phyloP scores from a whole-genome alignment of 306 rosid genomes.

The Lathyrus oleraceus region DNA sequence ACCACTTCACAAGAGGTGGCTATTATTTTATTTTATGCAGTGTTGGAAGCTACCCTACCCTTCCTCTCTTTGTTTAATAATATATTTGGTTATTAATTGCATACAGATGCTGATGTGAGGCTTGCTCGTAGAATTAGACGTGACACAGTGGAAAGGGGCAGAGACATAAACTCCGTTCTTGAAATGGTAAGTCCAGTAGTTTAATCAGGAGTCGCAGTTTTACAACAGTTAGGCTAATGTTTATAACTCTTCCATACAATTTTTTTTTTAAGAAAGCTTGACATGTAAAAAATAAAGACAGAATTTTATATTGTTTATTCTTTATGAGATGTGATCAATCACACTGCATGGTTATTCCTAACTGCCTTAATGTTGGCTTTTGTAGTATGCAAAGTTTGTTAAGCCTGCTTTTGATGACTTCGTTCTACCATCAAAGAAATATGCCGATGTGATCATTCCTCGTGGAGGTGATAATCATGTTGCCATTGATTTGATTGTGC shows the following conservation, averaged over 20 bases:
- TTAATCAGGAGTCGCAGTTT: conserved; percentile 6
- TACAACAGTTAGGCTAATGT: conserved; percentile 8
- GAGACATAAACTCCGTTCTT: conserved; percentile 93
- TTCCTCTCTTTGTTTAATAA: conserved; percentile 11
- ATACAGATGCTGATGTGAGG: conserved; percentile 95
- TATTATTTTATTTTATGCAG: conserved; percentile 7
- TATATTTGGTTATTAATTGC: conserved; percentile 36
- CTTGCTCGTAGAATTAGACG: conserved; percentile 99
- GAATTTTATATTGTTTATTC: conserved; percentile 6
- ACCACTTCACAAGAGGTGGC: conserved; percentile 15
- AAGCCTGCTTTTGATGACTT: conserved; percentile 99
- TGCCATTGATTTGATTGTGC: conserved; percentile 96
- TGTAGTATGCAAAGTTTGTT: conserved; percentile 97
- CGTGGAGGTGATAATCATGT: conserved; percentile 98
- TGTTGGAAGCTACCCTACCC: conserved; percentile 22
- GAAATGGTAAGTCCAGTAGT: conserved; percentile 61
- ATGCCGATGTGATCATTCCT: conserved; percentile 97
- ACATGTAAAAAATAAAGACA: neutral
- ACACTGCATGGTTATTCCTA: conserved; percentile 24
- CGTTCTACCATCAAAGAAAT: conserved; percentile 95
- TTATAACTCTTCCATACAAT: neutral
- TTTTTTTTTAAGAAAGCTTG: conserved; percentile 13
- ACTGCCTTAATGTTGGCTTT: conserved; percentile 29
- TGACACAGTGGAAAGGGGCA: conserved; percentile 95
- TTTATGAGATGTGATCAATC: conserved; percentile 16